Evolutionary conservation across 2,329 filamentous ascomycete genomes (phyloP), one percentile per base, ranked within the genome.

Genomic region (Ampelomyces quisqualis): DNA sequence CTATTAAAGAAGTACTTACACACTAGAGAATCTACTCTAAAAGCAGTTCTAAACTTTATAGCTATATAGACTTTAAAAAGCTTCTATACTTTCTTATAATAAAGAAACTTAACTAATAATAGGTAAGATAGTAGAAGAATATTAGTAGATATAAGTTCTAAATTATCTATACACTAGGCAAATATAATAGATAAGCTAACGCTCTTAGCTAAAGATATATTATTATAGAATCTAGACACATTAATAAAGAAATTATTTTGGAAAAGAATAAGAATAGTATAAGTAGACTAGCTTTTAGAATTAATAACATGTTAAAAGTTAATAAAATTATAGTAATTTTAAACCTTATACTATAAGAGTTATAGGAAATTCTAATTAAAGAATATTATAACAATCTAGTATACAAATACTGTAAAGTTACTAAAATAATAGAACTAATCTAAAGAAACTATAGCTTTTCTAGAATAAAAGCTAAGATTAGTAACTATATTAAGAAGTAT

Each of bases 121-220:
- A 29, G 19, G 30, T 30, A 8, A 2, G 7, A 34, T 34, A 40
- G 38, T 21, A n/a, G 23, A 40, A 26, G 30, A 35, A 7, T 39
- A 7, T 11, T 40, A 22, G 9, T 14, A 26, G 36, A 32, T 41
- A 35, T 19, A 41, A 41, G 19, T 41, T 35, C 27, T 30, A 22
- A 18, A 40, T 40, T 29, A 23, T 40, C 1, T 40, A 40, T 23
- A 40, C 14, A 29, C 38, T 36, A 24, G 14, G 26, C 31, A 36
- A 41, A 41, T 17, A 41, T 31, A 41, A 35, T 36, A 36, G 32
- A 2, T 36, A 26, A 36, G 33, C 10, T 8, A n/a, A 41, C 14
- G 11, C 15, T 11, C 24, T 41, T 14, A 41, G 32, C 13, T 15
- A 15, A 36, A 13, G 21, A 36, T 20, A 36, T 27, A 26, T 36